Conservation (phyloP, 2,329 filamentous ascomycete species). For the Aspergillus tamarii region DNA sequence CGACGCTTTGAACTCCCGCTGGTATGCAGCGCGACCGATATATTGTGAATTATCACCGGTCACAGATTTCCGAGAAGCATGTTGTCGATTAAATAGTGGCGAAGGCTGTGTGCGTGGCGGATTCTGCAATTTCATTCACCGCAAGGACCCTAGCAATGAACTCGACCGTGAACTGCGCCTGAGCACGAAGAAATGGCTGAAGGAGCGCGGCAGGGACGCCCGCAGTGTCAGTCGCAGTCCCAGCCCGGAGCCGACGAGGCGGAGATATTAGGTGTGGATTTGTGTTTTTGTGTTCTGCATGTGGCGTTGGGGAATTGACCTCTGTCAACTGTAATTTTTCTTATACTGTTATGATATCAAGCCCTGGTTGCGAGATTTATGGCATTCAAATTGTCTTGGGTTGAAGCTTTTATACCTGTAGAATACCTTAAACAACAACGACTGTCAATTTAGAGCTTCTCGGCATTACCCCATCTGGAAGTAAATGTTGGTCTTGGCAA, state of each 20-base stretch:
- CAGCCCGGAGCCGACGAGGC: constrained; percentile 79
- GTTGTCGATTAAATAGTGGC: constrained; percentile 89
- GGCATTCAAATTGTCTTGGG: constrained; percentile 11
- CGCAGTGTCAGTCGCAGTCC: constrained; percentile 81
- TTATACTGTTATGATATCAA: constrained; percentile 35
- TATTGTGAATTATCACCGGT: constrained; percentile 98
- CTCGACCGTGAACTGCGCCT: constrained; percentile 85
- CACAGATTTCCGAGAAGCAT: constrained; percentile 97
- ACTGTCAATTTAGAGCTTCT: not conserved
- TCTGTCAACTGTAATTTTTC: constrained; percentile 21
- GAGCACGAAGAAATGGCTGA: constrained; percentile 95
- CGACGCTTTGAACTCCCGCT: constrained; percentile 89
- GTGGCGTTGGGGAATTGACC: constrained; percentile 26
- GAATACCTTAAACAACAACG: not conserved
- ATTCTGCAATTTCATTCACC: constrained; percentile 99
- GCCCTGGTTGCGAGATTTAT: constrained; percentile 21
- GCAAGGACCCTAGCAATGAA: constrained; percentile 90
- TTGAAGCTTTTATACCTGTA: not conserved
- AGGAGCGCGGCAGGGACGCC: constrained; percentile 78
- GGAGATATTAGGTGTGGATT: constrained; percentile 61
- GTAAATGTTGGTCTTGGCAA: constrained; percentile 4
- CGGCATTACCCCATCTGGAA: not conserved
- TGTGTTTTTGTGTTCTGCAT: constrained; percentile 22
- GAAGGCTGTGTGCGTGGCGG: constrained; percentile 95
- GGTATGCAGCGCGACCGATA: constrained; percentile 96